Percentiles rank a stretch among this genome's conserved stretches.
Conservation (phyloP, 2,329 filamentous ascomycete genomes). For the Microthyrium microscopicum region DNA sequence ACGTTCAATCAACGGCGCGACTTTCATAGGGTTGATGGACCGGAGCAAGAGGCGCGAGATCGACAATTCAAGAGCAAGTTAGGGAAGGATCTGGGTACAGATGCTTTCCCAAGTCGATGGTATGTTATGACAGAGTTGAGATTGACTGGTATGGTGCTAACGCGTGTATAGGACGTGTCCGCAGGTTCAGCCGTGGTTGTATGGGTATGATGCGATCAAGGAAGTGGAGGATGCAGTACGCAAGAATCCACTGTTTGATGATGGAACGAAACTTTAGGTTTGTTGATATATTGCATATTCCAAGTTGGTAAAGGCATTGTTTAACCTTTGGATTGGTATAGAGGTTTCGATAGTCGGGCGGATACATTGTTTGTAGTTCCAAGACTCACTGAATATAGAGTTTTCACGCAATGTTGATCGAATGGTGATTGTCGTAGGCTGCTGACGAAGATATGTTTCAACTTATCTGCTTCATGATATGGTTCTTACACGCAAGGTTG, state of each 20-base stretch:
- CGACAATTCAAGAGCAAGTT: conserved; percentile 37
- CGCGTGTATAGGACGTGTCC: conserved; percentile 14
- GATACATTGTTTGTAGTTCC: too few species aligned
- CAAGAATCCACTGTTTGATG: conserved; percentile 1
- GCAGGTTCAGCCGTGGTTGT: conserved; percentile 19
- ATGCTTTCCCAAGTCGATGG: conserved; percentile 43
- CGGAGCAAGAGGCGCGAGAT: conserved; percentile 30
- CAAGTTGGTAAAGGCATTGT: too few species aligned
- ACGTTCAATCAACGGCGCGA: conserved; percentile 36
- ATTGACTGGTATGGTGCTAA: background rate
- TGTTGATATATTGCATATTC: too few species aligned
- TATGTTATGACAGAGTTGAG: conserved; percentile 8
- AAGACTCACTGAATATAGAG: too few species aligned
- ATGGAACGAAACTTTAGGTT: too few species aligned
- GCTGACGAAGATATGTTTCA: too few species aligned
- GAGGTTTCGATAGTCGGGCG: too few species aligned
- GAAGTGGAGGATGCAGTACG: conserved; percentile 13
- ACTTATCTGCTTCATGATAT: too few species aligned
- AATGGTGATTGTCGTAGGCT: too few species aligned
- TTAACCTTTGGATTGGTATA: too few species aligned
- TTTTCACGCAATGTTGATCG: too few species aligned
- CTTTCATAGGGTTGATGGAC: conserved; percentile 31
- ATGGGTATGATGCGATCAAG: conserved; percentile 18
- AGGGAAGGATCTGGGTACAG: conserved; percentile 30
- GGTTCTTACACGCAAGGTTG: too few species aligned